These are phyloP conservation scores for Paramecium pentaurelia DNA, from an alignment of 73 alveolate species.

Conservation along the genomic window DNA sequence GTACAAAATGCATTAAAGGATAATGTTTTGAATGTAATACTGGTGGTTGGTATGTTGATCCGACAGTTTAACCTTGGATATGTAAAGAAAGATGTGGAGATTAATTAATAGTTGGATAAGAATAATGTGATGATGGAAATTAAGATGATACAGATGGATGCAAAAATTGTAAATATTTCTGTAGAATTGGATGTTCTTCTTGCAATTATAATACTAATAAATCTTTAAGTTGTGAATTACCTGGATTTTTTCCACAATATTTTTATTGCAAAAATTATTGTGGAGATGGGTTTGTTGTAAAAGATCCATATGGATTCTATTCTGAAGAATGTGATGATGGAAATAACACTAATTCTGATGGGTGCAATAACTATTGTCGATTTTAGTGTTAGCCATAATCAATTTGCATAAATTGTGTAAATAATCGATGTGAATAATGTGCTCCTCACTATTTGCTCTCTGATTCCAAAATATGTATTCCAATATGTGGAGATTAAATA, in stretches of 20 bases:
- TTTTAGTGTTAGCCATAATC: too few species aligned
- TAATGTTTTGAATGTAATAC: not conserved
- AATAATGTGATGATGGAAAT: not conserved
- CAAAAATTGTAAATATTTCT: not conserved
- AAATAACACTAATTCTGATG: not conserved
- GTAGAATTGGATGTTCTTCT: not conserved
- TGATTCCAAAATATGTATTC: not conserved
- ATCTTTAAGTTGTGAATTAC: not conserved
- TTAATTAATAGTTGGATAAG: not conserved
- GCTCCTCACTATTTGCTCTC: not conserved
- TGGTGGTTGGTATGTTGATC: not conserved
- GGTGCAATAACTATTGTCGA: not conserved
- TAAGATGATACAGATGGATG: not conserved
- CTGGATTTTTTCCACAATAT: not conserved
- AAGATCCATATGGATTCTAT: too few species aligned
- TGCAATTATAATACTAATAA: not conserved
- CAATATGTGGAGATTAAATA: not conserved
- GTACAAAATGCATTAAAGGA: not conserved
- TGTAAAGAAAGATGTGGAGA: not conserved
- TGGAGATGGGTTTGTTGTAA: not conserved
- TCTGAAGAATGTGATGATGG: conserved; percentile 21
- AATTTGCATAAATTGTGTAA: too few species aligned
- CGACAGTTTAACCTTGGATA: not conserved
- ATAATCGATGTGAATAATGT: too few species aligned
- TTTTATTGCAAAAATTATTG: not conserved